These are phyloP conservation scores for Clathrus columnatus DNA, from an alignment of 768 basidiomycete genomes.

Conservation along the genomic window DNA sequence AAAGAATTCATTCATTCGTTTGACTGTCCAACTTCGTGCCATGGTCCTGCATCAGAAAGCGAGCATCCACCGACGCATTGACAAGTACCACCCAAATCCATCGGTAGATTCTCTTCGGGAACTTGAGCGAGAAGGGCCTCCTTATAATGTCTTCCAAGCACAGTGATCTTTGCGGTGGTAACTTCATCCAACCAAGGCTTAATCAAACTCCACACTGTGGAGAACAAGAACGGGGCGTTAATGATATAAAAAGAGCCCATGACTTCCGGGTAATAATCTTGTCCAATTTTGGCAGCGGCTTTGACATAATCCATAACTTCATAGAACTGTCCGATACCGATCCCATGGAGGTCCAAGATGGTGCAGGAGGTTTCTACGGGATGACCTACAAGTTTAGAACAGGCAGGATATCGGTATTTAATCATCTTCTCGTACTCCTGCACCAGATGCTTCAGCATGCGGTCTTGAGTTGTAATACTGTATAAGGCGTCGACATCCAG, in stretches of 20 bases:
- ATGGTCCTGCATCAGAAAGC: conserved; percentile 85
- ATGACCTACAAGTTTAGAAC: conserved; percentile 62
- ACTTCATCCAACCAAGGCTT: conserved; percentile 94
- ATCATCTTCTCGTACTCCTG: conserved; percentile 90
- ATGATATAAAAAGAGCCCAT: conserved; percentile 99
- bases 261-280: conserved; percentile 85
- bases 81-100: conserved; percentile 78
- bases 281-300: conserved; percentile 67
- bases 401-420: conserved; percentile 70
- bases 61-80: conserved; percentile 74
- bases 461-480: conserved; percentile 72
- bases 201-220: conserved; percentile 81
- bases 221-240: conserved; percentile 92
- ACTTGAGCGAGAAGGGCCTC: conserved; percentile 75
- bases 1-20: neutral
- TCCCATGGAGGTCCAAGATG: conserved; percentile 79
- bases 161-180: conserved; percentile 90
- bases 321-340: conserved; percentile 67
- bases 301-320: conserved; percentile 89
- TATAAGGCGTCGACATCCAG: conserved; percentile 84
- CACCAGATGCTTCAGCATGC: conserved; percentile 82
- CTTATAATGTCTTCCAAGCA: conserved; percentile 71
- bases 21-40: conserved; percentile 41
- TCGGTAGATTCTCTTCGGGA: conserved; percentile 72
- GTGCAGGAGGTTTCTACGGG: conserved; percentile 97